These are phyloP conservation scores for Candida sithepensis DNA, from an alignment of 805 yeast genomes.

Conservation along the genomic window DNA sequence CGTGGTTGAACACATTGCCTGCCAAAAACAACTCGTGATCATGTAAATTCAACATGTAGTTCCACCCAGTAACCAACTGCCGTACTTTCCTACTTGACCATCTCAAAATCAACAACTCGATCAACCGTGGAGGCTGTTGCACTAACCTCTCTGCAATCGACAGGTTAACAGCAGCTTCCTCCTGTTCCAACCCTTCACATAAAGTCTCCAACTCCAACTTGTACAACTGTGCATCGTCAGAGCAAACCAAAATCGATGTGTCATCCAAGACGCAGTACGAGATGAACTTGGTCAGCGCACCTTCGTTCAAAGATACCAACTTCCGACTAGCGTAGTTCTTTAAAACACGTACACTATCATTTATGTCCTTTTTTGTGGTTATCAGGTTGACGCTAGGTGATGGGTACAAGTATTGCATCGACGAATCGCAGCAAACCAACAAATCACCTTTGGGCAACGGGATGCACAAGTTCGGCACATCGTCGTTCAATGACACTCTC, in stretches of 20 bases:
- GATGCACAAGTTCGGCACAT: slow-evolving; percentile 13
- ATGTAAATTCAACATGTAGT: neutral
- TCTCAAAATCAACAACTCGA: slow-evolving; percentile 5
- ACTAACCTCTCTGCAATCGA: slow-evolving; percentile 13
- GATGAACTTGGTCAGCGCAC: slow-evolving; percentile 7
- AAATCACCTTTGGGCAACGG: slow-evolving; percentile 15
- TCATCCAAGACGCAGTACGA: slow-evolving; percentile 6
- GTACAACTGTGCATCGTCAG: slow-evolving; percentile 8
- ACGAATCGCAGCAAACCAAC: slow-evolving; percentile 15
- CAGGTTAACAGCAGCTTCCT: slow-evolving; percentile 2
- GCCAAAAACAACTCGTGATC: neutral
- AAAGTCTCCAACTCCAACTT: neutral
- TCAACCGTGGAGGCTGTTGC: neutral
- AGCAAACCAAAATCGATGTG: slow-evolving; percentile 2
- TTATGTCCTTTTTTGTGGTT: neutral
- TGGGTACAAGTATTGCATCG: slow-evolving; percentile 16
- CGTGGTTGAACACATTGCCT: neutral
- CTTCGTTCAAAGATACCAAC: slow-evolving; percentile 10
- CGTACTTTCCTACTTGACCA: slow-evolving; percentile 6
- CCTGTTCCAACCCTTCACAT: slow-evolving; percentile 3
- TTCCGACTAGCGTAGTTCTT: slow-evolving; percentile 7
- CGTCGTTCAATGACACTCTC: slow-evolving; percentile 12
- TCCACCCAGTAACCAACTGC: neutral
- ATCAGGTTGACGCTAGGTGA: slow-evolving; percentile 8
- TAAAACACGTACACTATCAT: slow-evolving; percentile 1